A percentile compares a stretch with the other conserved stretches of the same genome.
These are phyloP conservation scores for Chalaropsis ovoidea DNA, from an alignment of 2,329 filamentous ascomycete species.

Conservation along the genomic window DNA sequence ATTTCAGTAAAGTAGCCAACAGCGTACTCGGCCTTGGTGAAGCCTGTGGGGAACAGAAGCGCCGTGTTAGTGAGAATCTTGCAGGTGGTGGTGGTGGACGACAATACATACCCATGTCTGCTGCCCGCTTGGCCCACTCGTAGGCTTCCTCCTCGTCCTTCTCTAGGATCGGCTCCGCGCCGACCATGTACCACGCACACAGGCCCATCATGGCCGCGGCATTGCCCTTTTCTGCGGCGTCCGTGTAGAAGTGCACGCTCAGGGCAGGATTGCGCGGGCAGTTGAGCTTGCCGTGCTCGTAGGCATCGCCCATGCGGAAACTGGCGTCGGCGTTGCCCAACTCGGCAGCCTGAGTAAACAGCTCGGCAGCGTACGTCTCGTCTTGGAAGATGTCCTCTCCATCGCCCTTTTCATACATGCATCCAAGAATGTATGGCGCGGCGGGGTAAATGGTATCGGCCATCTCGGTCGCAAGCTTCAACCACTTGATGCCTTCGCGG, in stretches of 20 bases:
- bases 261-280: constrained; percentile 86
- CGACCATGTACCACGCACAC: constrained; percentile 97
- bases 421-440: constrained; percentile 80
- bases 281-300: constrained; percentile 79
- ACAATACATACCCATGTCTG: constrained; percentile 61
- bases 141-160: constrained; percentile 95
- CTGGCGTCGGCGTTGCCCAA: constrained; percentile 79
- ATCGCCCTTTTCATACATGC: constrained; percentile 84
- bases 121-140: constrained; percentile 84
- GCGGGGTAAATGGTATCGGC: constrained; percentile 87
- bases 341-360: constrained; percentile 90
- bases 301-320: constrained; percentile 86
- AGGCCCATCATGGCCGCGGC: constrained; percentile 92
- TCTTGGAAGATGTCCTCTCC: constrained; percentile 92
- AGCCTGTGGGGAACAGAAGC: constrained; percentile 38
- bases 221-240: constrained; percentile 74
- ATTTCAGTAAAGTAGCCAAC: constrained; percentile 97
- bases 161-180: constrained; percentile 80
- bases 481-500: constrained; percentile 87
- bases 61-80: not conserved
- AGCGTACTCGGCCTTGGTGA: constrained; percentile 75
- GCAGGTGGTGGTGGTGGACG: not conserved
- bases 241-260: constrained; percentile 95
- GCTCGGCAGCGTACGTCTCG: constrained; percentile 77
- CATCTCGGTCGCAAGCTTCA: constrained; percentile 83